These are phyloP conservation scores for Lentinula detonsa DNA, from an alignment of 768 basidiomycete species.

Conservation along the genomic window DNA sequence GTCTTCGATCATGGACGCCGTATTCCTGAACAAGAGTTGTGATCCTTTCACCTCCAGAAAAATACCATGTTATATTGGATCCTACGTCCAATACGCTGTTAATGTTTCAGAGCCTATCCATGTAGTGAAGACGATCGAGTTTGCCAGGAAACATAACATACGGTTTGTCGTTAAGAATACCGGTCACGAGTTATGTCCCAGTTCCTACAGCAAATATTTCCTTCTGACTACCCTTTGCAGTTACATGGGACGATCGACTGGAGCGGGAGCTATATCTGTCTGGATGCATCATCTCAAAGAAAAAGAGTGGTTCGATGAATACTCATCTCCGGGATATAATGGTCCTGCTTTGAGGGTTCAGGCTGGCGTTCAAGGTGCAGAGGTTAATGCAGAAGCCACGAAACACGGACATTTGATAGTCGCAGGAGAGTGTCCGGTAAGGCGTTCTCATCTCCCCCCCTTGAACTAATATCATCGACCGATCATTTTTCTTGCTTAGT, in stretches of 20 bases:
- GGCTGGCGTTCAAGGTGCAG: conserved; percentile 8
- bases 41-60: conserved; percentile 13
- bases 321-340: conserved; percentile 7
- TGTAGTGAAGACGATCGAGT: conserved; percentile 8
- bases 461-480: neutral
- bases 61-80: conserved; percentile 9
- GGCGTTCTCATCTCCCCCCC: neutral
- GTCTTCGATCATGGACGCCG: conserved; percentile 15
- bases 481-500: conserved; percentile 7
- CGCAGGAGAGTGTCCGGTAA: conserved; percentile 10
- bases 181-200: conserved; percentile 11
- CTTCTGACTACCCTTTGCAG: conserved; percentile 3
- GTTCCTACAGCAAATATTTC: neutral
- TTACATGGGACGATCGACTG: conserved; percentile 11
- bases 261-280: conserved; percentile 6
- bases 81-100: conserved; percentile 15
- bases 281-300: conserved; percentile 12
- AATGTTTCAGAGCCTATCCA: conserved; percentile 4
- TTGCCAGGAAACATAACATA: conserved; percentile 14
- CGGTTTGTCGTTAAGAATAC: conserved; percentile 15
- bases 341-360: conserved; percentile 10
- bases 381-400: conserved; percentile 7
- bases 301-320: conserved; percentile 4
- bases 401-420: conserved; percentile 8
- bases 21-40: conserved; percentile 15